These are phyloP conservation scores for Colletotrichum godetiae DNA, from an alignment of 2,329 filamentous ascomycete genomes.

Conservation along the genomic window DNA sequence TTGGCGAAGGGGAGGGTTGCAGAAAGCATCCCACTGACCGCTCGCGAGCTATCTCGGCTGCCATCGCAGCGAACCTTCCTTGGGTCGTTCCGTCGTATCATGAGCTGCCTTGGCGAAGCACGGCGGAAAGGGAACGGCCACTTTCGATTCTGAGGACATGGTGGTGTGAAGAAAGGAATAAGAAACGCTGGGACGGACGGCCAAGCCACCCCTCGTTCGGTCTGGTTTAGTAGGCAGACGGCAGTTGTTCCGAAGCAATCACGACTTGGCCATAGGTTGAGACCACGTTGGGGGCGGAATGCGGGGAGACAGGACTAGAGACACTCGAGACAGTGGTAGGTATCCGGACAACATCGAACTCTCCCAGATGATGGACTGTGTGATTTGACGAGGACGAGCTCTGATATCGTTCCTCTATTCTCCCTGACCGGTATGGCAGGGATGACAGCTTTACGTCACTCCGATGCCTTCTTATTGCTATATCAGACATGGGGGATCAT, in stretches of 20 bases:
- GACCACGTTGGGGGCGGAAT: conserved; percentile 14
- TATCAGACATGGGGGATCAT: conserved; percentile 13
- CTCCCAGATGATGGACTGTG: neutral
- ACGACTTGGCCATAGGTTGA: neutral
- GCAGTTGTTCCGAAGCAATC: conserved; percentile 16
- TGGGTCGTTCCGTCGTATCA: neutral
- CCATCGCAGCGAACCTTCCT: neutral
- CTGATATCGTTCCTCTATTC: conserved; percentile 4
- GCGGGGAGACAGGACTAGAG: conserved; percentile 21
- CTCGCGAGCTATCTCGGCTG: neutral
- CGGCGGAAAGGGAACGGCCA: neutral
- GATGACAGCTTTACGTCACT: conserved; percentile 27
- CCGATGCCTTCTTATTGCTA: neutral
- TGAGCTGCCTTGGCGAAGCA: neutral
- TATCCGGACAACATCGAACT: neutral
- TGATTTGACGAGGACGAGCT: neutral
- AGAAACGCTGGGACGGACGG: conserved; percentile 1
- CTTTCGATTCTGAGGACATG: neutral
- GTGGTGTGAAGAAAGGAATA: conserved; percentile 7
- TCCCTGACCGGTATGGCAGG: conserved; percentile 22
- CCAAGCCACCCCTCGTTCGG: conserved; percentile 7
- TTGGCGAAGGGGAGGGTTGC: conserved; percentile 1
- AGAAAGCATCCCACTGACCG: conserved; percentile 17
- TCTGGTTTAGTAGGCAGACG: neutral
- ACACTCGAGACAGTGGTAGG: neutral